phyloP scores from a whole-genome alignment of 768 basidiomycete genomes.

The Podaxis pistillaris region DNA sequence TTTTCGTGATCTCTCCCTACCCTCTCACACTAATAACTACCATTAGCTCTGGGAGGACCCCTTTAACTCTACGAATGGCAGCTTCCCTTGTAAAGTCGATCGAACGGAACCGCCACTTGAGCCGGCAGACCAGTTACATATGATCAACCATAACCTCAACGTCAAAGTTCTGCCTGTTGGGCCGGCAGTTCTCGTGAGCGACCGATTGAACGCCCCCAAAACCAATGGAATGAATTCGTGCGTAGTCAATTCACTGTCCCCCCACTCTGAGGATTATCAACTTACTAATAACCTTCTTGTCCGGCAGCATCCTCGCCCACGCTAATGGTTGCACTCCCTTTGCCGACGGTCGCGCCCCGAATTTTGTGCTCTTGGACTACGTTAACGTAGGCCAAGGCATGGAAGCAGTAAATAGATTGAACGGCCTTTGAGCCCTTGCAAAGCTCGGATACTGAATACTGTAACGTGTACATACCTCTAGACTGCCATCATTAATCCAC shows the following conservation, averaged over 20 bases:
- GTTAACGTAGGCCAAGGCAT: constrained; percentile 42
- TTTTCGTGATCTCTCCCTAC: background rate
- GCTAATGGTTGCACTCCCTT: constrained; percentile 41
- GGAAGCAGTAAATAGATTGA: constrained; percentile 37
- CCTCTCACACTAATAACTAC: background rate
- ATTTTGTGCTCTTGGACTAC: constrained; percentile 49
- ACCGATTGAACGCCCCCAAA: constrained; percentile 23
- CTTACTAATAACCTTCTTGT: background rate
- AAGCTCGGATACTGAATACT: background rate
- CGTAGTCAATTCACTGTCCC: background rate
- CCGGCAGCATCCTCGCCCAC: constrained; percentile 33
- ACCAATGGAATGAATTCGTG: constrained; percentile 30
- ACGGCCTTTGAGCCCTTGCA: constrained; percentile 27
- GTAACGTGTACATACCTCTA: background rate
- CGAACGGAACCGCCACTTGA: constrained; percentile 47
- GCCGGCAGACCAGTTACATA: constrained; percentile 48
- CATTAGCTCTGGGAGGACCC: constrained; percentile 54
- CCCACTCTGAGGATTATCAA: background rate
- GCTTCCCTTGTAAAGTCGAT: constrained; percentile 54
- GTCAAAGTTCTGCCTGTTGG: constrained; percentile 28
- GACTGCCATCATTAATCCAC: too few species aligned
- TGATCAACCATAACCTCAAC: constrained; percentile 51
- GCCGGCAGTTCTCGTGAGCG: constrained; percentile 24
- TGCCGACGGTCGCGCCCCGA: constrained; percentile 37
- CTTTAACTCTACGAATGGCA: constrained; percentile 44